phyloP scores from a whole-genome alignment of 495 filamentous ascomycete species.

The Hypoxylon cercidicola region DNA sequence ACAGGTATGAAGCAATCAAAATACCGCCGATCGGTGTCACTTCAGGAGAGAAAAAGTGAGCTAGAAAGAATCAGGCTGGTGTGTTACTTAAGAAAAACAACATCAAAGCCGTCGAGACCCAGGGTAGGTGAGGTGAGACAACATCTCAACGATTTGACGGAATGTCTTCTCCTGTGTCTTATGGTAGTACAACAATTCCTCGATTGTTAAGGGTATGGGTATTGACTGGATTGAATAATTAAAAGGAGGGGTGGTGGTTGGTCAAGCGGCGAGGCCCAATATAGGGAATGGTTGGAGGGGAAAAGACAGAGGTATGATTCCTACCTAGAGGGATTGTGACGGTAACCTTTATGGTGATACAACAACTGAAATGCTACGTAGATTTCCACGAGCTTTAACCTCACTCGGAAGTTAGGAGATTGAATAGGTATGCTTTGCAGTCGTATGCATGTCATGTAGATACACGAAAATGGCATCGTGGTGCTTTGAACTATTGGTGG shows the following conservation, averaged over 20 bases:
- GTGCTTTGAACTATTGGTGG: no score
- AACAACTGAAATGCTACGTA: no score
- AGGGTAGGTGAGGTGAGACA: neutral
- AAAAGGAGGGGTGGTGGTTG: no score
- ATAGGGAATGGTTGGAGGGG: conserved; percentile 14
- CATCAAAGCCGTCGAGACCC: neutral
- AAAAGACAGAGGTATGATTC: conserved; percentile 4
- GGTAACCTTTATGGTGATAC: no score
- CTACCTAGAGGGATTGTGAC: neutral
- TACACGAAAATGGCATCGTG: no score
- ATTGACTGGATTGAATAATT: no score
- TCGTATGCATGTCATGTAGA: no score
- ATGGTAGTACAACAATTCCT: no score
- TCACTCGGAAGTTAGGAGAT: no score
- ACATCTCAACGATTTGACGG: neutral
- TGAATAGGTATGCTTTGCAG: no score
- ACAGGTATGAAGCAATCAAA: conserved; percentile 8
- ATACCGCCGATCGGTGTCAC: neutral
- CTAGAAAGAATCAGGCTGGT: neutral
- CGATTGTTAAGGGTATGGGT: no score
- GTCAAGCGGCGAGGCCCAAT: neutral
- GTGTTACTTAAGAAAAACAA: neutral
- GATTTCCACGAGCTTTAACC: no score
- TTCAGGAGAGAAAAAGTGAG: neutral
- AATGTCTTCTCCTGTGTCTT: neutral